Percentiles rank a stretch among this genome's conserved stretches.
phyloP scores from a whole-genome alignment of 768 basidiomycete genomes.

The Hysterangium stoloniferum region DNA sequence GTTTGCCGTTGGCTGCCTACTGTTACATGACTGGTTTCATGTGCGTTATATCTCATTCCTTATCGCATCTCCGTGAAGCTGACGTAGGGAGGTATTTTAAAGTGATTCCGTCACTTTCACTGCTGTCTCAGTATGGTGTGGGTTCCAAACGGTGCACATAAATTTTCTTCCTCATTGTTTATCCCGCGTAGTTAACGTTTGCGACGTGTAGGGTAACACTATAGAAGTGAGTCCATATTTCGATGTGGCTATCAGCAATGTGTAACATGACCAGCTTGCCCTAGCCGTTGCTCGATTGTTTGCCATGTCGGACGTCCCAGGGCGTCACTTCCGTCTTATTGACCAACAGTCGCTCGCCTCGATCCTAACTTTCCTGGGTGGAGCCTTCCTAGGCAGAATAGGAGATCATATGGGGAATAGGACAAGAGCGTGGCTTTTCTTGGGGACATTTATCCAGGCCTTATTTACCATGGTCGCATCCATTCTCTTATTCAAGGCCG shows the following conservation, averaged over 20 bases:
- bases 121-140: constrained; percentile 78
- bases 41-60: constrained; percentile 25
- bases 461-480: constrained; percentile 70
- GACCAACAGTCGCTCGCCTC: constrained; percentile 82
- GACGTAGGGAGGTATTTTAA: background rate
- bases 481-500: constrained; percentile 63
- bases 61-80: background rate
- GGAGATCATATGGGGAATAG: constrained; percentile 75
- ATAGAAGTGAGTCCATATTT: constrained; percentile 4
- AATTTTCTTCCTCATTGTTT: constrained; percentile 1
- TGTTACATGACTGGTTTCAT: constrained; percentile 79
- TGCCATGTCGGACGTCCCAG: constrained; percentile 4
- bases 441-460: constrained; percentile 66
- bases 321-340: constrained; percentile 55
- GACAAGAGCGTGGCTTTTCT: constrained; percentile 66
- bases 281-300: constrained; percentile 81
- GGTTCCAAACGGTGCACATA: constrained; percentile 63
- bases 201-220: constrained; percentile 3
- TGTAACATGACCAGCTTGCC: constrained; percentile 48
- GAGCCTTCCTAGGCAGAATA: constrained; percentile 73
- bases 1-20: constrained; percentile 51
- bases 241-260: constrained; percentile 2
- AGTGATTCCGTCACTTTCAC: too few species aligned
- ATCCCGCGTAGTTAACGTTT: constrained; percentile 8
- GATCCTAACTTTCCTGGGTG: constrained; percentile 66